These are phyloP conservation scores for Eleusine coracana DNA, from an alignment of 176 grass and related monocot species.

Conservation along the genomic window DNA sequence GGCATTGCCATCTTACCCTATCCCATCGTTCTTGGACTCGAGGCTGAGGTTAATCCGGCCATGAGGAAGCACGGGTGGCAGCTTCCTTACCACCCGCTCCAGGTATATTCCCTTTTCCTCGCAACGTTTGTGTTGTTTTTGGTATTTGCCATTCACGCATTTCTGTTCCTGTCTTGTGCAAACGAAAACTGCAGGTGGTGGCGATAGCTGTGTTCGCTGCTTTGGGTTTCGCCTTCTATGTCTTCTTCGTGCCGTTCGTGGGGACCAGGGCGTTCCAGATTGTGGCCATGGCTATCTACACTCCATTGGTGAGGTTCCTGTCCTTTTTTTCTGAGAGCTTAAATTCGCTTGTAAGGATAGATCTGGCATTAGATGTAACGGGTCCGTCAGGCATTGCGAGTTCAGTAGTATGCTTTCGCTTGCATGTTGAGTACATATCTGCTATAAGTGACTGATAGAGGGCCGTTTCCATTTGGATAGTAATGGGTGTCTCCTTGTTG, in stretches of 20 bases:
- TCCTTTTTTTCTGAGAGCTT: not conserved
- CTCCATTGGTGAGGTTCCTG: constrained; percentile 68
- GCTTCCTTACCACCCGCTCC: constrained; percentile 96
- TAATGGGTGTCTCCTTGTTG: constrained; percentile 17
- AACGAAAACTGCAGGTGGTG: constrained; percentile 60
- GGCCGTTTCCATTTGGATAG: not conserved
- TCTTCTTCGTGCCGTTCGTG: constrained; percentile 93
- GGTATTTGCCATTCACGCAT: not conserved
- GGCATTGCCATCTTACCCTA: constrained; percentile 7
- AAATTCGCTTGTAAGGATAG: not conserved
- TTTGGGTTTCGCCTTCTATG: constrained; percentile 94
- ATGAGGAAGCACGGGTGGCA: constrained; percentile 99
- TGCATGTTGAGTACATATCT: not conserved
- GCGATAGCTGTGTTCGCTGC: constrained; percentile 95
- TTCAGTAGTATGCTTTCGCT: not conserved
- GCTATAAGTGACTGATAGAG: not conserved
- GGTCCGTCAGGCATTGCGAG: not conserved
- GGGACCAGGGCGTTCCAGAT: constrained; percentile 65
- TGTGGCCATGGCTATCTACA: constrained; percentile 78
- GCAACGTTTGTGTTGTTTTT: constrained; percentile 15
- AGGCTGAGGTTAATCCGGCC: constrained; percentile 2
- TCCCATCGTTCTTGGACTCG: not conserved
- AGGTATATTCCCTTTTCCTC: constrained; percentile 39
- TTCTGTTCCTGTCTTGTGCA: constrained; percentile 5
- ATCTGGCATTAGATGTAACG: constrained; percentile 18